Conservation (phyloP, 495 filamentous ascomycete genomes). For the Annulohypoxylon moriforme region DNA sequence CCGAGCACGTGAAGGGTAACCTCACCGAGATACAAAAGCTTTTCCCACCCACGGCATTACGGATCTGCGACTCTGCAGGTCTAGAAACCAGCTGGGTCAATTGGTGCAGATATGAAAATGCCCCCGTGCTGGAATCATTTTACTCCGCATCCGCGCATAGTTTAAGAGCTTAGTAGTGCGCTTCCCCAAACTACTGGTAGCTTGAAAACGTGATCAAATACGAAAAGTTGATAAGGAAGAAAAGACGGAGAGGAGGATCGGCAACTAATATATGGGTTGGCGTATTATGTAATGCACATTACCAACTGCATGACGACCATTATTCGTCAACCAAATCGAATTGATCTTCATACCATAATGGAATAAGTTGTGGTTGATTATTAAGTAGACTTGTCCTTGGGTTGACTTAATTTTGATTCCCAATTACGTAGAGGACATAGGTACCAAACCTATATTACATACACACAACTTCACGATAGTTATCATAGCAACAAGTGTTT, state of each 20-base stretch:
- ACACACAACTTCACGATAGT: no score
- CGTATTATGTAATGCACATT: conserved; percentile 17
- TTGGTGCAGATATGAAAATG: not conserved
- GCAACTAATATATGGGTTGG: not conserved
- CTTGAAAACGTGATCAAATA: not conserved
- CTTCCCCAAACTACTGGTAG: not conserved
- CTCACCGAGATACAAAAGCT: conserved; percentile 5
- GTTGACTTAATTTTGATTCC: no score
- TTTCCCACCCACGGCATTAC: conserved; percentile 23
- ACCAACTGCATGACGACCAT: not conserved
- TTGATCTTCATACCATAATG: no score
- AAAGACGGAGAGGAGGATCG: conserved; percentile 11
- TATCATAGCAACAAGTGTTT: no score
- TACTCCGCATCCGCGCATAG: not conserved
- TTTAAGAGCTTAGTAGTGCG: not conserved
- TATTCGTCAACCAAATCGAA: not conserved
- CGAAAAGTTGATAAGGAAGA: not conserved
- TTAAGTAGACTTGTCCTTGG: no score
- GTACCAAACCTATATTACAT: no score
- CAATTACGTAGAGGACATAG: no score
- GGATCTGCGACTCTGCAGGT: not conserved
- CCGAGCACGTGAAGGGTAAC: conserved; percentile 25
- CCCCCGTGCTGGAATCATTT: not conserved
- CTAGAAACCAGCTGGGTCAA: not conserved
- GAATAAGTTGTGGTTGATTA: no score